Percentiles rank a stretch among this genome's conserved stretches.
Conservation (phyloP, 306 rosid genomes). For the Fagus crenata region DNA sequence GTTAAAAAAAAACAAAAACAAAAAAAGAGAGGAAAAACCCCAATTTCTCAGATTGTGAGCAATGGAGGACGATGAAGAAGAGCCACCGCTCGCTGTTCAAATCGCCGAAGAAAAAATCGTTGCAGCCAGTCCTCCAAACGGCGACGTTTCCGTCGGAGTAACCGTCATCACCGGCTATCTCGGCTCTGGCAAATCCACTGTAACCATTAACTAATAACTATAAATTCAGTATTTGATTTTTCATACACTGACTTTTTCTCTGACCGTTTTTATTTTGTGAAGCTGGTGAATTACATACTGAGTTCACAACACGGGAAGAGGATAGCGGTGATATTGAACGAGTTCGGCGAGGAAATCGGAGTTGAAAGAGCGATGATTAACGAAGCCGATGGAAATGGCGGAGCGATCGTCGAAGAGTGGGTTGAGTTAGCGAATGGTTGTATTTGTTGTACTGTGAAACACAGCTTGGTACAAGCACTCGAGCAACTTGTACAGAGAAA, state of each 20-base stretch:
- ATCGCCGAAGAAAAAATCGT: conserved; percentile 41
- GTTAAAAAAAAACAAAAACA: not conserved
- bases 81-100: conserved; percentile 77
- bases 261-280: conserved; percentile 8
- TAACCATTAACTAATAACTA: conserved; percentile 23
- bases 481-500: conserved; percentile 92
- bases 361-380: conserved; percentile 97
- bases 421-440: conserved; percentile 96
- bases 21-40: not conserved
- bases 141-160: conserved; percentile 65
- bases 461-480: conserved; percentile 88
- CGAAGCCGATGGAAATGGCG: conserved; percentile 92
- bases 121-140: conserved; percentile 4
- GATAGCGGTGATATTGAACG: conserved; percentile 91
- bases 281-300: conserved; percentile 83
- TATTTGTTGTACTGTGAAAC: conserved; percentile 87
- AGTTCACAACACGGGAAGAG: conserved; percentile 84
- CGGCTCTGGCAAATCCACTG: conserved; percentile 96
- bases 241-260: not conserved
- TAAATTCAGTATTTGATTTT: too few relatives aligned
- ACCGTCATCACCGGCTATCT: conserved; percentile 95
- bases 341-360: conserved; percentile 96
- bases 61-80: conserved; percentile 81
- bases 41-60: not conserved
- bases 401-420: conserved; percentile 96